These are phyloP conservation scores for Panicum miliaceum DNA, from an alignment of 176 grass and related monocot species.

Conservation along the genomic window DNA sequence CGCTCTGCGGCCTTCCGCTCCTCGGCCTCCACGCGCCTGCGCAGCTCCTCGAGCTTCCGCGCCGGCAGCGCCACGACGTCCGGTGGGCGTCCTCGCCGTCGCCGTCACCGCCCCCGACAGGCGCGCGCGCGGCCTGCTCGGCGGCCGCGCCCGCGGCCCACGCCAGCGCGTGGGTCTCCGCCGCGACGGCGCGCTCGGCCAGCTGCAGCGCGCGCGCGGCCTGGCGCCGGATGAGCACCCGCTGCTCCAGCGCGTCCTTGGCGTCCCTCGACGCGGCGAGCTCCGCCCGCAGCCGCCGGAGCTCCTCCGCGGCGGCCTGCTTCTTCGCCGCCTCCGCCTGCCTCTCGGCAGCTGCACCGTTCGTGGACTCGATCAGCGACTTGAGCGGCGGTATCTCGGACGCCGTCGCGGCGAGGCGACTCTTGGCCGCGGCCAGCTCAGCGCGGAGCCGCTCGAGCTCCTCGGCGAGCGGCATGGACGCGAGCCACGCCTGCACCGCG, in stretches of 20 bases:
- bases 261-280: slow-evolving; percentile 1
- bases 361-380: slow-evolving; percentile 45
- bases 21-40: slow-evolving; percentile 24
- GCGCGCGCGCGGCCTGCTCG: slow-evolving; percentile 1
- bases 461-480: slow-evolving; percentile 37
- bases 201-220: slow-evolving; percentile 38
- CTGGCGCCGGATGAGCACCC: slow-evolving; percentile 45
- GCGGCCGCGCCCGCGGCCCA: slow-evolving; percentile 26
- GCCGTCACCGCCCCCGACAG: neutral
- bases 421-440: slow-evolving; percentile 42
- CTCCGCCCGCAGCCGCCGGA: slow-evolving; percentile 39
- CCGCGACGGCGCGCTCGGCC: slow-evolving; percentile 39
- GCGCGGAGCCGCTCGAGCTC: slow-evolving; percentile 49
- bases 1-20: slow-evolving; percentile 35
- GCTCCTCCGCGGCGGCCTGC: slow-evolving; percentile 21
- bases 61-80: slow-evolving; percentile 46
- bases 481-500: slow-evolving; percentile 39
- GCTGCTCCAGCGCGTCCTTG: slow-evolving; percentile 39
- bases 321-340: slow-evolving; percentile 40
- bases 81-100: neutral
- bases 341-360: slow-evolving; percentile 10
- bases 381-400: slow-evolving; percentile 40
- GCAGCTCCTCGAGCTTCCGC: slow-evolving; percentile 38
- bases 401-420: slow-evolving; percentile 37
- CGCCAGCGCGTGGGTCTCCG: slow-evolving; percentile 48